A percentile compares a stretch with the other conserved stretches of the same genome.
Conservation (phyloP, 441 rosid genomes). For the Daphne laureola region DNA sequence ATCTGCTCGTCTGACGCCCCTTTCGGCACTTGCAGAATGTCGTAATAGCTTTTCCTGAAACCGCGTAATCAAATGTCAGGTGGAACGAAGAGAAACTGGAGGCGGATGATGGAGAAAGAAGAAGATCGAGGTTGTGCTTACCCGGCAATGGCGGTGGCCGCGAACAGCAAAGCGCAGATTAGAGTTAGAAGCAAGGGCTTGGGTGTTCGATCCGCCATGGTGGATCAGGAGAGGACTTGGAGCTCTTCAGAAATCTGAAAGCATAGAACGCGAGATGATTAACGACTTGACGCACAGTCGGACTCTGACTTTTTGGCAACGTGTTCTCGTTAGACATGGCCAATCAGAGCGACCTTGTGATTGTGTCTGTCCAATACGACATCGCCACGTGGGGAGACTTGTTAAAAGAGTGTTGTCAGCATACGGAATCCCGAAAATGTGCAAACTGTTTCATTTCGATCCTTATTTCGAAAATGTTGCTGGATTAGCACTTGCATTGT, state of each 20-base stretch:
- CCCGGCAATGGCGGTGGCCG: slow-evolving; percentile 46
- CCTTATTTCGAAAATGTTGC: too few relatives aligned
- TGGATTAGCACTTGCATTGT: too few relatives aligned
- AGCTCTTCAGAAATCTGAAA: slow-evolving; percentile 30
- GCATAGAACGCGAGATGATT: neutral
- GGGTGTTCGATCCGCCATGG: slow-evolving; percentile 49
- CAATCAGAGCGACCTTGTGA: slow-evolving; percentile 27
- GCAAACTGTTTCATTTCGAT: too few relatives aligned
- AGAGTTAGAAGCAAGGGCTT: slow-evolving; percentile 28
- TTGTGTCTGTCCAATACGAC: slow-evolving; percentile 15
- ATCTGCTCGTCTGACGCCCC: slow-evolving; percentile 97
- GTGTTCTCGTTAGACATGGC: slow-evolving; percentile 29
- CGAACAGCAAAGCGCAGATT: slow-evolving; percentile 41
- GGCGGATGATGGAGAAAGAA: neutral
- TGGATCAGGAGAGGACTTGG: slow-evolving; percentile 31
- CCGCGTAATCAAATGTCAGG: slow-evolving; percentile 3
- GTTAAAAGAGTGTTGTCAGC: too few relatives aligned
- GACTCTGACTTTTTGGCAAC: slow-evolving; percentile 19
- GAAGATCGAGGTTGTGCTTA: slow-evolving; percentile 19
- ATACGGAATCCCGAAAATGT: too few relatives aligned
- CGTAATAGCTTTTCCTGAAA: slow-evolving; percentile 84
- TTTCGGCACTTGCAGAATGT: slow-evolving; percentile 74
- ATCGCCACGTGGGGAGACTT: slow-evolving; percentile 21
- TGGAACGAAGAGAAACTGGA: neutral
- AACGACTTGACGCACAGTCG: slow-evolving; percentile 11